Conservation (phyloP, 306 rosid genomes). For the Quercus suber region DNA sequence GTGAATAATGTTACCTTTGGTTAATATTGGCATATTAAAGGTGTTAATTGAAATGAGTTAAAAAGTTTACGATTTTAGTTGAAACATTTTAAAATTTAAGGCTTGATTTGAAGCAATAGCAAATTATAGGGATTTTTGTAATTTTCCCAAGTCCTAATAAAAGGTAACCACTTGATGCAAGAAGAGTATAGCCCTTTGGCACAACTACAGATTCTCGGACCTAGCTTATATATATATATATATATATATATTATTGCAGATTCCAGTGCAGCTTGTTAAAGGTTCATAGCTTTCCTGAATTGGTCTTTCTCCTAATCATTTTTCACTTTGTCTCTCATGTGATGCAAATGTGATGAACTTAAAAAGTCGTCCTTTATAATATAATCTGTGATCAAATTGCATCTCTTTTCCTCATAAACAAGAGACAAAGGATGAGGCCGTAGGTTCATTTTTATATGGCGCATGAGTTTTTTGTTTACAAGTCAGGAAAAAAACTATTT, state of each 20-base stretch:
- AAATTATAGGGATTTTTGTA: too few relatives aligned
- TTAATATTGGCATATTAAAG: too few relatives aligned
- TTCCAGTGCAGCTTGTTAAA: not conserved
- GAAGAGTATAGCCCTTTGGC: too few relatives aligned
- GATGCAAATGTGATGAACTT: not conserved
- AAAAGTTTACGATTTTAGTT: too few relatives aligned
- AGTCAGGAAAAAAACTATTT: not conserved
- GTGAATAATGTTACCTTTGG: too few relatives aligned
- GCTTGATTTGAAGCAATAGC: too few relatives aligned
- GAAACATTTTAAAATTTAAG: too few relatives aligned
- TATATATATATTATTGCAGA: not conserved
- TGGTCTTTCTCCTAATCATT: conserved; percentile 4
- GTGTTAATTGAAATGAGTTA: too few relatives aligned
- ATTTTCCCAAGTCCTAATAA: too few relatives aligned
- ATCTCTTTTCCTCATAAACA: not conserved
- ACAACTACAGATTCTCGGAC: too few relatives aligned
- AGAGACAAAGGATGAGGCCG: not conserved
- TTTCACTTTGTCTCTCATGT: not conserved
- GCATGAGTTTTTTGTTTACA: not conserved
- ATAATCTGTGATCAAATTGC: not conserved
- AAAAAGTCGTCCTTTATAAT: not conserved
- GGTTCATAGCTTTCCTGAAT: conserved; percentile 5
- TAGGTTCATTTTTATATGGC: not conserved
- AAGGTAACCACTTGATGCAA: too few relatives aligned
- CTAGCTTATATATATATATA: too few relatives aligned